Evolutionary conservation across 2,329 filamentous ascomycete genomes (phyloP).

Genomic region (Cyclaneusma minus): DNA sequence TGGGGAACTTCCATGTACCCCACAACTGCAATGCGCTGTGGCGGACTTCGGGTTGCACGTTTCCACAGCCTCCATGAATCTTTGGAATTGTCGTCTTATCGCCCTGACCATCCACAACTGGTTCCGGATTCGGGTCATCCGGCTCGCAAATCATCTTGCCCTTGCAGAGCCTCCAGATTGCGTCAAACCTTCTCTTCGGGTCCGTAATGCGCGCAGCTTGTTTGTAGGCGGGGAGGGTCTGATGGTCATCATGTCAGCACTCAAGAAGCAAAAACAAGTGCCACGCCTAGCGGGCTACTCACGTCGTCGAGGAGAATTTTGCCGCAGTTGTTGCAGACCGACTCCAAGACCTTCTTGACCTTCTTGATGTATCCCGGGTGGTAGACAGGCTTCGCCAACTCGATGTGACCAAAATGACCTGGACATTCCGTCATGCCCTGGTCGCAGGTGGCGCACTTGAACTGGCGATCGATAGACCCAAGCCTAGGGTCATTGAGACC

Average conservation of each 20-base stretch:
- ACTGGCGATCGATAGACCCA: constrained; percentile 89
- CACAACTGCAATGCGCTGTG: constrained; percentile 75
- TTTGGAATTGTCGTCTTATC: constrained; percentile 35
- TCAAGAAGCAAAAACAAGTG: constrained; percentile 33
- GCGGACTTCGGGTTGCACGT: constrained; percentile 74
- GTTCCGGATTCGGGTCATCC: constrained; percentile 51
- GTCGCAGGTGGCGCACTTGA: constrained; percentile 90
- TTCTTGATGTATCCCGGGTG: constrained; percentile 95
- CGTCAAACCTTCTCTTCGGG: constrained; percentile 86
- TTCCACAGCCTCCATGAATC: constrained; percentile 81
- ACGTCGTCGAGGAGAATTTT: constrained; percentile 96
- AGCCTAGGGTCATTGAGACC: constrained; percentile 93
- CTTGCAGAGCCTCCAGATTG: constrained; percentile 86
- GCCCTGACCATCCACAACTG: constrained; percentile 47
- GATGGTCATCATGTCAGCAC: constrained; percentile 43
- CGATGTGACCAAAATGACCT: constrained; percentile 97
- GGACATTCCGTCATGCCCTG: constrained; percentile 94
- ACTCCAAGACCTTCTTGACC: constrained; percentile 98
- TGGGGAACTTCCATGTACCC: constrained; percentile 55
- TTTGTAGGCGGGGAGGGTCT: constrained; percentile 74
- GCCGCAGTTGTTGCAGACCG: constrained; percentile 97
- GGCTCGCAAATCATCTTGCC: constrained; percentile 73
- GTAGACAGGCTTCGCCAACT: constrained; percentile 90
- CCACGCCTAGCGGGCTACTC: constrained; percentile 54
- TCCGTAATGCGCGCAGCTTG: constrained; percentile 75